Percentiles rank a stretch among this genome's conserved stretches.
phyloP scores from a whole-genome alignment of 2,329 filamentous ascomycete species.

The Zasmidium angulare region DNA sequence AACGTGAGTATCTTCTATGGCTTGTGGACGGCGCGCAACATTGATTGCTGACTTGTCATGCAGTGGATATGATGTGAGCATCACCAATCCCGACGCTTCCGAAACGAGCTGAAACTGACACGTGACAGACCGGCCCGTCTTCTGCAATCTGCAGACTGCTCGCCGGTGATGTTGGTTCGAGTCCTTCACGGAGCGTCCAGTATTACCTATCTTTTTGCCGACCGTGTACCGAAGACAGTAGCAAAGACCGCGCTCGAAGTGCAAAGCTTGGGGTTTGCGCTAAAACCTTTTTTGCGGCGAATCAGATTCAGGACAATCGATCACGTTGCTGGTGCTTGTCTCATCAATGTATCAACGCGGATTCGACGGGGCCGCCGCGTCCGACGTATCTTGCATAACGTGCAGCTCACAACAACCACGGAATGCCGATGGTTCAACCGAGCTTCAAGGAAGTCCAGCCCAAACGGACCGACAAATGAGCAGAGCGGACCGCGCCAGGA shows the following conservation, averaged over 20 bases:
- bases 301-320: no score
- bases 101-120: conserved; percentile 6
- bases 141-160: conserved; percentile 2
- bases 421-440: background rate
- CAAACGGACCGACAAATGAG: background rate
- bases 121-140: conserved; percentile 16
- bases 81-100: conserved; percentile 9
- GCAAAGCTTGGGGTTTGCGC: background rate
- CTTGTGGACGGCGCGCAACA: background rate
- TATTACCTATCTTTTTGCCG: background rate
- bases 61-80: conserved; percentile 18
- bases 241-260: no score
- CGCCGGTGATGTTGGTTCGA: conserved; percentile 18
- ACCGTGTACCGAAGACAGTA: background rate
- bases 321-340: no score
- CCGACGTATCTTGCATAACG: background rate
- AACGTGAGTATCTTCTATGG: no score
- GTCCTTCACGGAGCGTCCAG: conserved; percentile 5
- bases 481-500: background rate
- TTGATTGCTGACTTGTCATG: conserved; percentile 3
- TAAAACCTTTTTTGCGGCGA: no score
- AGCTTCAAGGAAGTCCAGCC: background rate
- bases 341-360: no score
- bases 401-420: background rate
- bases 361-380: background rate